A percentile compares a stretch with the other conserved stretches of the same genome.
Evolutionary conservation across 169 alveolate genomes (phyloP).

Genomic region (Plasmodium malariae): DNA sequence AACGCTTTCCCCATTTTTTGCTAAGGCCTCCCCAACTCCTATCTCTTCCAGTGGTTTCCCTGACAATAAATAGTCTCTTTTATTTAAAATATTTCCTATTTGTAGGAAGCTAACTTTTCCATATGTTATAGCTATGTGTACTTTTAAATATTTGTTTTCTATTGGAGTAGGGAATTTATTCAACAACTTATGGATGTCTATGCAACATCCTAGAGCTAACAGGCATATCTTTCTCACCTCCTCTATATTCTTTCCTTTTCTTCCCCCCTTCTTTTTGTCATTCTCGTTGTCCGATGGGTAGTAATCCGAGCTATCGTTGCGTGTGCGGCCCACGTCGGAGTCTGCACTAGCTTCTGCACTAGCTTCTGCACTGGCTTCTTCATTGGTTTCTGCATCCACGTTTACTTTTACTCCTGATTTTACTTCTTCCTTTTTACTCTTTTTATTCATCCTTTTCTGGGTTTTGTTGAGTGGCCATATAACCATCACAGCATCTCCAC

Average conservation of each 20-base stretch:
- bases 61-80: conserved; percentile 83
- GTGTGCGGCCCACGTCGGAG: not conserved
- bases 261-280: not conserved
- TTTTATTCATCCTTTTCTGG: not conserved
- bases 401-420: not conserved
- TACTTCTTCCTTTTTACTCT: not conserved
- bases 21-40: conserved; percentile 85
- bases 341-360: not conserved
- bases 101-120: conserved; percentile 85
- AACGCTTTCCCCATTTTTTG: conserved; percentile 88
- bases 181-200: conserved; percentile 85
- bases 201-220: conserved; percentile 85
- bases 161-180: conserved; percentile 88
- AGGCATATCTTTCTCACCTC: conserved; percentile 73
- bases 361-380: not conserved
- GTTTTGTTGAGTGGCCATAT: conserved; percentile 85
- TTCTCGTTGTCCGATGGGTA: not conserved
- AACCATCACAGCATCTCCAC: conserved; percentile 91
- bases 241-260: not conserved
- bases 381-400: not conserved
- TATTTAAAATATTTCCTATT: conserved; percentile 87
- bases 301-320: not conserved
- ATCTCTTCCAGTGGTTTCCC: conserved; percentile 89
- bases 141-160: conserved; percentile 79
- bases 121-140: conserved; percentile 87